Base-by-base conservation (phyloP, 768 basidiomycete genomes). In the Roridomyces roridus region DNA sequence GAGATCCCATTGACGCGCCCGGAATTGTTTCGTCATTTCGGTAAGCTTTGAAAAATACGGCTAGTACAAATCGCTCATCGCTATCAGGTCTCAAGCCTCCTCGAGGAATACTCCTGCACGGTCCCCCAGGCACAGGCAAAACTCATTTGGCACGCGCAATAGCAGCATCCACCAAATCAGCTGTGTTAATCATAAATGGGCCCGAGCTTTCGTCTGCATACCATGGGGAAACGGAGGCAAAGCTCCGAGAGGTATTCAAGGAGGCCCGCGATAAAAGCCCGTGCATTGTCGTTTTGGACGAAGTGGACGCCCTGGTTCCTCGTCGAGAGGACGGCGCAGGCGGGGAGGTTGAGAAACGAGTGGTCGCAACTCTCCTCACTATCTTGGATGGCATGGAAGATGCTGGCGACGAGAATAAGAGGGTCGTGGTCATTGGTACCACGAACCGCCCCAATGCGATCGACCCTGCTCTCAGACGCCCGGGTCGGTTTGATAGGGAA, bases 111-210 rank as follows among this genome's bases (percentile, higher is more conserved):
- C 82, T 98, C 18, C 83, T 99, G 2, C 89, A 98, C 70, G 97
- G 97, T 11, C 96, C 95, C 11, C 94, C 97, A 3, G 97, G 97
- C 34, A 98, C 97, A 9, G 97, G 97, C 15, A 99, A 99, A 75
- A 99, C 97, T 0, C 94, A 97, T 67, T 79, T 99, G 2, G 96
- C 97, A 11, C 88, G 94, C 59, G 92, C 95, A 14, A 95, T 99
- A 55, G 95, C 96, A 4, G 83, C 87, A 0, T 93, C 95, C 6
- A 92, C 91, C 1, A 84, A 83, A 26, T 91, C 94, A 7, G 86
- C 88, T 24, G 91, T 97, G n/a, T 83, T 99, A 60, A 86, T 94
- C 46, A 88, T 98, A 70, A 96, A 96, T 65, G 97, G 97, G 0
- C 95, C 97, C 12, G 95, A 98, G 68, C 82, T 98, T 20, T 93